These are phyloP conservation scores for Tetradesmus obliquus DNA, from an alignment of 139 green algal genomes.

Conservation along the genomic window DNA sequence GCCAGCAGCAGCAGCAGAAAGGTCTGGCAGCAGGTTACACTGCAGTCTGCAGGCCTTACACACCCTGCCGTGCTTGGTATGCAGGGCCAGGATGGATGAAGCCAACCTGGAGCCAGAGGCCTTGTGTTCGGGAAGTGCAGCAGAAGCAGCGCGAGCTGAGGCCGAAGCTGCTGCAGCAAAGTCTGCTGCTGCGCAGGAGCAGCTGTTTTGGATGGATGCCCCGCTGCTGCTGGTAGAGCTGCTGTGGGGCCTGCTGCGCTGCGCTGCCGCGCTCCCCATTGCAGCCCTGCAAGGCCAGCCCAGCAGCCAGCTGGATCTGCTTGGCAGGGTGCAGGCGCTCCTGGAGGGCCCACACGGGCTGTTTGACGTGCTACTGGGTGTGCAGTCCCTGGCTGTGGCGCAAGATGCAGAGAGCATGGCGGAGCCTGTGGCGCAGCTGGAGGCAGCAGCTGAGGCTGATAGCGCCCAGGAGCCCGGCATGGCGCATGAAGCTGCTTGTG, in stretches of 20 bases:
- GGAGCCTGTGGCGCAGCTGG: neutral
- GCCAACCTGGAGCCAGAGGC: neutral
- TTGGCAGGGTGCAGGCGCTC: neutral
- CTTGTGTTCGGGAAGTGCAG: neutral
- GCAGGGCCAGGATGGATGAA: conserved; percentile 19
- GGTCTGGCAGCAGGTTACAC: too few species aligned
- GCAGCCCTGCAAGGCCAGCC: neutral
- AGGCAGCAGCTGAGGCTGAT: neutral
- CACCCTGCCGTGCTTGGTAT: neutral
- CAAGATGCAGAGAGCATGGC: neutral
- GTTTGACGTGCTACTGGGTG: neutral
- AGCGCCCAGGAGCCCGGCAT: neutral
- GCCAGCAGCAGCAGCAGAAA: too few species aligned
- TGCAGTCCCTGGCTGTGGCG: neutral
- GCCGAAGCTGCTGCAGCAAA: conserved; percentile 22
- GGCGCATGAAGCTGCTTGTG: neutral
- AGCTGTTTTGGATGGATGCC: conserved; percentile 40
- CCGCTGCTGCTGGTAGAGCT: conserved; percentile 43
- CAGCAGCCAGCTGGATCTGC: neutral
- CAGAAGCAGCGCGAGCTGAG: neutral
- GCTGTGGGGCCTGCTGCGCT: conserved; percentile 30
- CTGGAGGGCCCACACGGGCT: neutral
- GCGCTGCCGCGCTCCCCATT: neutral
- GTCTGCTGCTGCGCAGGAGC: conserved; percentile 27
- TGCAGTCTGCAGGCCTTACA: too few species aligned